Percentiles rank a stretch among this genome's conserved stretches.
Evolutionary conservation across 163 green algal genomes (phyloP).

Genomic region (Scenedesmus sp.): DNA sequence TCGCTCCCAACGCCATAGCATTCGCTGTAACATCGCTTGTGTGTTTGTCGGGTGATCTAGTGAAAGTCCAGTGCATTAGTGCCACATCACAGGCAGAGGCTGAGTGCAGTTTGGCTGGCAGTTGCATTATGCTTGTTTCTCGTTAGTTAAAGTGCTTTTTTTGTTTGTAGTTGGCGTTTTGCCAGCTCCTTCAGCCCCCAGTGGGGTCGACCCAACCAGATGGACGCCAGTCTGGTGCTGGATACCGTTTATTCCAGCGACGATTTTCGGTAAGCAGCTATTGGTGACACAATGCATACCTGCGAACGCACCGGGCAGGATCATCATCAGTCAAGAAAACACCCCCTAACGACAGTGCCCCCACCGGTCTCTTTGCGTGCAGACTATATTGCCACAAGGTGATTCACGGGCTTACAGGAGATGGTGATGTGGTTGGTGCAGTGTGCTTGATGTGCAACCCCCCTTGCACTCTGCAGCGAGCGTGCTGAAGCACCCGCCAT

Average conservation of each 20-base stretch:
- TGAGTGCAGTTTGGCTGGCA: too few species aligned
- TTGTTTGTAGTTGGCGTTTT: neutral
- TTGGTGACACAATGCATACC: neutral
- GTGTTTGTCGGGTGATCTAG: too few species aligned
- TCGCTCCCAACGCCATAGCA: too few species aligned
- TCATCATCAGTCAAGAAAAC: neutral
- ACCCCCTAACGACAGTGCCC: neutral
- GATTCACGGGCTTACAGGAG: too few species aligned
- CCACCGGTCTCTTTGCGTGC: neutral
- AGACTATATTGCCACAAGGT: slow-evolving; percentile 40
- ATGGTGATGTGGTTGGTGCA: neutral
- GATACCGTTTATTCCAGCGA: neutral
- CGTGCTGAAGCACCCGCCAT: neutral
- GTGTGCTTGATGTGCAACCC: neutral
- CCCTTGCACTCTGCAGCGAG: neutral
- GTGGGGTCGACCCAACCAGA: neutral
- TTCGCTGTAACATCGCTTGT: too few species aligned
- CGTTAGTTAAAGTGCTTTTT: too few species aligned
- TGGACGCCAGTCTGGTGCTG: neutral
- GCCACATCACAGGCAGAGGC: too few species aligned
- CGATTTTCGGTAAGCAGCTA: neutral
- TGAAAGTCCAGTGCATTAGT: too few species aligned
- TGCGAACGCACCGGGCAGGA: too few species aligned
- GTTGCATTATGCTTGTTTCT: too few species aligned
- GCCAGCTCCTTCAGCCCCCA: neutral